A percentile compares a stretch with the other conserved stretches of the same genome.
Evolutionary conservation across 192 early-diverging fungal species (phyloP).

Genomic region (Coemansia sp.): DNA sequence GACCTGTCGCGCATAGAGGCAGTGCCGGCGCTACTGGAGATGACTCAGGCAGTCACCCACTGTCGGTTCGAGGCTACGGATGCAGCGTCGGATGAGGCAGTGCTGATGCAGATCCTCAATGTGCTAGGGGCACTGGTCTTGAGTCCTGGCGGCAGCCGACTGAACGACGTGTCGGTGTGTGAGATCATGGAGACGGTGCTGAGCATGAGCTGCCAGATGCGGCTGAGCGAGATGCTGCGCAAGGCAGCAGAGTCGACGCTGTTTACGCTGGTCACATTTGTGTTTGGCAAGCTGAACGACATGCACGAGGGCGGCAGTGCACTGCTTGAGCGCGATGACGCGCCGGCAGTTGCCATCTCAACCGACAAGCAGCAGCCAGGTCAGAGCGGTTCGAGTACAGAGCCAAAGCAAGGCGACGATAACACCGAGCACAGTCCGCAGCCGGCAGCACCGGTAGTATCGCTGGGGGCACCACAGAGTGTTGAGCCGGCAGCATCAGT

Average conservation of each 20-base stretch:
- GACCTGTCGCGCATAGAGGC: slow-evolving; percentile 24
- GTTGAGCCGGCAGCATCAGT: neutral
- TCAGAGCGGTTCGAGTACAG: too few species aligned
- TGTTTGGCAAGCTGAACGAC: slow-evolving; percentile 37
- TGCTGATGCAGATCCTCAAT: slow-evolving; percentile 83
- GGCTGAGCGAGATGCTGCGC: slow-evolving; percentile 65
- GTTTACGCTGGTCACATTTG: slow-evolving; percentile 41
- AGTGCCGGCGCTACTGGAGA: slow-evolving; percentile 32
- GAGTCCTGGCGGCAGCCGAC: slow-evolving; percentile 61
- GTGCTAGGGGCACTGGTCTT: slow-evolving; percentile 72
- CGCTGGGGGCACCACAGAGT: too few species aligned
- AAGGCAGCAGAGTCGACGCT: slow-evolving; percentile 50
- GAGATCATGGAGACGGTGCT: slow-evolving; percentile 97
- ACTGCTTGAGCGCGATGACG: neutral
- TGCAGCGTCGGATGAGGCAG: slow-evolving; percentile 89
- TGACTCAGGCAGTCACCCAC: slow-evolving; percentile 79
- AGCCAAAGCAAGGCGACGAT: neutral
- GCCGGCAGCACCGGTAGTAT: neutral
- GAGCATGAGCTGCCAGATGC: slow-evolving; percentile 93
- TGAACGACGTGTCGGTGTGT: slow-evolving; percentile 91
- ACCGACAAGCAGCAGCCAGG: neutral
- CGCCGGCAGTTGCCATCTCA: neutral
- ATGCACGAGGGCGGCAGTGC: slow-evolving; percentile 1
- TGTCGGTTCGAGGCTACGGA: slow-evolving; percentile 97
- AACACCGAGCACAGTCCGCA: neutral